These are phyloP conservation scores for Pythium grandisporangium DNA, from an alignment of 352 stramenopile species.

Conservation along the genomic window DNA sequence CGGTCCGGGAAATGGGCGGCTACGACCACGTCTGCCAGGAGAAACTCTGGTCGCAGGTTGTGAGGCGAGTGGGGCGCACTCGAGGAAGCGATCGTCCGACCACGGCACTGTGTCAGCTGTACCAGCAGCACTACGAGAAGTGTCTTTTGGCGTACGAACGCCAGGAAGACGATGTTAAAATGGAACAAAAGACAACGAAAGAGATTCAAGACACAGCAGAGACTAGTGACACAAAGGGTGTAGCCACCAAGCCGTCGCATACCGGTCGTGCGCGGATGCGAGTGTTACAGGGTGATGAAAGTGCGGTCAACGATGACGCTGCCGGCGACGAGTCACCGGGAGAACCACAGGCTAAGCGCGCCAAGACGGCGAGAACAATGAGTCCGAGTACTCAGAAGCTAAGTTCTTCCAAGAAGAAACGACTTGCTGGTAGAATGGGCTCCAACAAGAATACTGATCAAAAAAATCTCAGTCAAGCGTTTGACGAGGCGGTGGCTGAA, in stretches of 20 bases:
- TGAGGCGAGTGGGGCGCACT: slow-evolving; percentile 51
- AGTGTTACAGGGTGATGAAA: neutral
- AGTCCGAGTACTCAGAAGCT: too few species aligned
- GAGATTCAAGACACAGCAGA: too few species aligned
- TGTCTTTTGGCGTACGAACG: slow-evolving; percentile 47
- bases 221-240: neutral
- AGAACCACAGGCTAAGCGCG: slow-evolving; percentile 18
- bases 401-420: too few species aligned
- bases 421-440: too few species aligned
- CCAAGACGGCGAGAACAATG: slow-evolving; percentile 68
- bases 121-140: slow-evolving; percentile 43
- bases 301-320: slow-evolving; percentile 1
- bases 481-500: slow-evolving; percentile 4
- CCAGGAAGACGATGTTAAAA: slow-evolving; percentile 20
- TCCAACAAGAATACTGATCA: slow-evolving; percentile 14
- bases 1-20: slow-evolving; percentile 36
- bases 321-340: slow-evolving; percentile 1
- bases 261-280: slow-evolving; percentile 39
- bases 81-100: slow-evolving; percentile 32
- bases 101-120: slow-evolving; percentile 30
- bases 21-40: slow-evolving; percentile 29
- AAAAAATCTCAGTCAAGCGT: too few species aligned
- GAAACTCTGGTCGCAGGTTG: slow-evolving; percentile 40
- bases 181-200: slow-evolving; percentile 11
- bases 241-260: slow-evolving; percentile 11